Base-by-base conservation (phyloP, 2,329 filamentous ascomycete species). In the Clarireedia hainanense region DNA sequence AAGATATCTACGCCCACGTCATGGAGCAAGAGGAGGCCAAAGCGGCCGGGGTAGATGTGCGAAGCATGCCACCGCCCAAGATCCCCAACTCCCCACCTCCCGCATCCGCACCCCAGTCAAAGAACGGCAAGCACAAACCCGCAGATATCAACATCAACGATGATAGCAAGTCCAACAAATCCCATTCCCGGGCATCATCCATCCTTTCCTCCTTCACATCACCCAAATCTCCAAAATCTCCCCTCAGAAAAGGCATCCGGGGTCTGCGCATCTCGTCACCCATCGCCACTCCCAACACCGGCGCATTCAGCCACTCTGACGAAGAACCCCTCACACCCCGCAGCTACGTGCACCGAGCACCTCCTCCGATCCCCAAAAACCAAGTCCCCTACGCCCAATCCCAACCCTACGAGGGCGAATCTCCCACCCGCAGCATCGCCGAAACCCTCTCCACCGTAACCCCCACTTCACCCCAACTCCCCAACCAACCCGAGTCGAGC, bases 1-100 rank as follows among this genome's bases (percentile, higher is more conserved):
- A 96, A 70, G 84, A 89, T 65, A 84, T 97, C 69, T 97, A 96
- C 73, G 90, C 85, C 59, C 87, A 91, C 63, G 91, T 96, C 61
- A 87, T 96, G 84, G 89, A 91, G 70, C 88, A 95, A 64, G 91
- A 96, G 66, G 81, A 80, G 57, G 81, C 81, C 51, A 85, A 84
- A 69, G 74, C 78, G 61, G 76, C 75, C 48, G 82, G 83, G 34
- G 67, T 80, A 43, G 70, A 71, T 17, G 73, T 80, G 46, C 74
- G 78, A 23, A 69, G 68, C 5, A 73, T 76, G 39, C 71, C 71
- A 46, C 56, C 60, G 7, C 67, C 66, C 46, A 63, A 61, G 42
- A 50, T 65, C 57, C 49, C 49, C 10, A 57, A 61, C 57, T 55
- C 65, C 59, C 48, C 65, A 63, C 47, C 68, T 52, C 47, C 66